A percentile compares a stretch with the other conserved stretches of the same genome.
Conservation (phyloP, 2,329 filamentous ascomycete species). For the Falciphora oryzae region DNA sequence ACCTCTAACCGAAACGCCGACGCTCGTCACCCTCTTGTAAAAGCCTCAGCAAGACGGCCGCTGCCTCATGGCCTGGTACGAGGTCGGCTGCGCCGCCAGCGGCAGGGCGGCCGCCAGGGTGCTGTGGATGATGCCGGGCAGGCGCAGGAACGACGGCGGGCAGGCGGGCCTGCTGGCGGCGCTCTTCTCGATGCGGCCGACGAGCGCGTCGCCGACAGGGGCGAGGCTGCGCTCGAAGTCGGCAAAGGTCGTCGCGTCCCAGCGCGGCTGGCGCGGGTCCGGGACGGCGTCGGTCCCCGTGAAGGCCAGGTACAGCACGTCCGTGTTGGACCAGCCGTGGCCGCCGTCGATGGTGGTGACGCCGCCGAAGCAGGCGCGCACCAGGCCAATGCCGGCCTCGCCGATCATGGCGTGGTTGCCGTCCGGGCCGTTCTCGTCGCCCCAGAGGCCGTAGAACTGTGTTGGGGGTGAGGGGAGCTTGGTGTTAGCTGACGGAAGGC, state of each 20-base stretch:
- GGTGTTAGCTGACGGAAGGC: neutral
- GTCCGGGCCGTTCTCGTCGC: slow-evolving; percentile 45
- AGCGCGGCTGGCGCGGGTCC: slow-evolving; percentile 45
- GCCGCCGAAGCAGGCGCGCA: slow-evolving; percentile 42
- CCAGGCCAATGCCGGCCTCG: slow-evolving; percentile 43
- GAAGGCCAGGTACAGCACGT: slow-evolving; percentile 60
- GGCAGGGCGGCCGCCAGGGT: neutral
- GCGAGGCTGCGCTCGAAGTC: slow-evolving; percentile 50
- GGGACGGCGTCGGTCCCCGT: slow-evolving; percentile 50
- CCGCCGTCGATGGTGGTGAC: slow-evolving; percentile 41
- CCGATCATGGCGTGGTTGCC: slow-evolving; percentile 33
- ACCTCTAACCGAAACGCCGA: no score
- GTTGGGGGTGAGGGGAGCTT: neutral
- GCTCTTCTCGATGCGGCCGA: slow-evolving; percentile 30
- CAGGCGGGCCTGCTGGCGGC: neutral
- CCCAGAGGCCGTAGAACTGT: slow-evolving; percentile 47
- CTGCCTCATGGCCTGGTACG: neutral
- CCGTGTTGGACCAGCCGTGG: slow-evolving; percentile 47
- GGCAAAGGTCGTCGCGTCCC: slow-evolving; percentile 41
- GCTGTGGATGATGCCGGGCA: neutral
- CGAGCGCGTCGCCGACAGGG: slow-evolving; percentile 43
- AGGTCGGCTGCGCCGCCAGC: neutral
- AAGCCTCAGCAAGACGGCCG: neutral
- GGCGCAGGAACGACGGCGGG: neutral
- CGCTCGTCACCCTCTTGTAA: no score